phyloP scores from a whole-genome alignment of 2,329 filamentous ascomycete species.

The Ophiocordyceps camponoti-rufipedis region DNA sequence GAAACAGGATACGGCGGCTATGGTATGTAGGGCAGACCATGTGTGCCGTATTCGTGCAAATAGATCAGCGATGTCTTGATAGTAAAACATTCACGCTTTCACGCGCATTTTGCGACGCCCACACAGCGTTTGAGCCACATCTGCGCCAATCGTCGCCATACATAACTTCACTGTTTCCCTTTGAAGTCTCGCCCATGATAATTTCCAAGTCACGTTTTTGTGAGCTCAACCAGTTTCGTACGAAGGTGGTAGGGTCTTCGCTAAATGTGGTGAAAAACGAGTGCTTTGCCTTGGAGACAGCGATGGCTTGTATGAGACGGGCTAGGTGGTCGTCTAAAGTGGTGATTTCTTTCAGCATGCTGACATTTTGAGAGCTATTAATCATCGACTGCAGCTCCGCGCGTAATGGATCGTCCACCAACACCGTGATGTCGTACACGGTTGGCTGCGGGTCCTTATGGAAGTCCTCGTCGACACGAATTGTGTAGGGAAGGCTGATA shows the following conservation, averaged over 20 bases:
- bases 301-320: constrained; percentile 62
- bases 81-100: constrained; percentile 46
- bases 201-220: constrained; percentile 84
- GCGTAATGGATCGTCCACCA: constrained; percentile 66
- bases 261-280: constrained; percentile 66
- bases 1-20: no score
- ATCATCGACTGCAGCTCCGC: constrained; percentile 46
- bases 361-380: constrained; percentile 50
- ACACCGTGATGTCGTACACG: constrained; percentile 76
- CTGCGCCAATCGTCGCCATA: constrained; percentile 52
- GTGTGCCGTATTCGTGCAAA: no score
- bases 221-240: constrained; percentile 74
- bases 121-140: constrained; percentile 34
- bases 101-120: constrained; percentile 37
- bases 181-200: constrained; percentile 63
- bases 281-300: constrained; percentile 76
- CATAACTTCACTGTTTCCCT: constrained; percentile 37
- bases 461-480: constrained; percentile 76
- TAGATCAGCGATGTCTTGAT: constrained; percentile 24
- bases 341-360: constrained; percentile 58
- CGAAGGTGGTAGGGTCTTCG: constrained; percentile 67
- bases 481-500: constrained; percentile 74
- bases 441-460: constrained; percentile 60
- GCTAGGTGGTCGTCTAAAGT: constrained; percentile 73
- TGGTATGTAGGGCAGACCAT: no score